A percentile compares a stretch with the other conserved stretches of the same genome.
phyloP scores from a whole-genome alignment of 352 stramenopile species.

The Phytophthora capsici region DNA sequence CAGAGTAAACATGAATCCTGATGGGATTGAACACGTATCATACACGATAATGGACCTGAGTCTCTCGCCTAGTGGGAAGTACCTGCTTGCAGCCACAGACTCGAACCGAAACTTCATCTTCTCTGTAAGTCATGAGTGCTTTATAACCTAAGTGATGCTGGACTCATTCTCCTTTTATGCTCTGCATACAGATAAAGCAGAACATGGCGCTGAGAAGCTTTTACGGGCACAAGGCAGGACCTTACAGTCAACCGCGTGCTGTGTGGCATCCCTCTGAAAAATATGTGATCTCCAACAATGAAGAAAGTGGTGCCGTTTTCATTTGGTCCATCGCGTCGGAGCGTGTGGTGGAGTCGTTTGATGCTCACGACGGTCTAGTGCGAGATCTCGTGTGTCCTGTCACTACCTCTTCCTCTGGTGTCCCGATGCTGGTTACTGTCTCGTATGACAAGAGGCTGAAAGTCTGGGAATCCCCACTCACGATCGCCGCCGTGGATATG shows the following conservation, averaged over 20 bases:
- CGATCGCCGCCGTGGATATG: constrained; percentile 16
- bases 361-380: constrained; percentile 75
- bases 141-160: too few relatives aligned
- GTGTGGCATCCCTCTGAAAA: constrained; percentile 85
- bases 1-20: constrained; percentile 88
- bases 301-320: constrained; percentile 65
- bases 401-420: constrained; percentile 21
- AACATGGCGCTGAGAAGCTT: constrained; percentile 77
- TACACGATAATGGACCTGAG: constrained; percentile 89
- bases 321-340: constrained; percentile 85
- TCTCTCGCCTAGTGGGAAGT: constrained; percentile 76
- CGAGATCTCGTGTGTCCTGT: constrained; percentile 48
- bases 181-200: constrained; percentile 48
- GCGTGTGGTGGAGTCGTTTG: constrained; percentile 69
- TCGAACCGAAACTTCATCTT: constrained; percentile 86
- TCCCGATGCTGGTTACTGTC: constrained; percentile 56
- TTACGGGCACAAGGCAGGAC: constrained; percentile 84
- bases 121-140: constrained; percentile 37
- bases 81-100: constrained; percentile 82
- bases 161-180: too few relatives aligned
- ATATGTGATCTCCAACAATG: constrained; percentile 86
- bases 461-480: constrained; percentile 51
- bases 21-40: constrained; percentile 87
- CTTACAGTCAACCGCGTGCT: constrained; percentile 80
- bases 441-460: constrained; percentile 87